Conservation (phyloP, 2,329 filamentous ascomycete species). For the Calonectria multiphialidica region DNA sequence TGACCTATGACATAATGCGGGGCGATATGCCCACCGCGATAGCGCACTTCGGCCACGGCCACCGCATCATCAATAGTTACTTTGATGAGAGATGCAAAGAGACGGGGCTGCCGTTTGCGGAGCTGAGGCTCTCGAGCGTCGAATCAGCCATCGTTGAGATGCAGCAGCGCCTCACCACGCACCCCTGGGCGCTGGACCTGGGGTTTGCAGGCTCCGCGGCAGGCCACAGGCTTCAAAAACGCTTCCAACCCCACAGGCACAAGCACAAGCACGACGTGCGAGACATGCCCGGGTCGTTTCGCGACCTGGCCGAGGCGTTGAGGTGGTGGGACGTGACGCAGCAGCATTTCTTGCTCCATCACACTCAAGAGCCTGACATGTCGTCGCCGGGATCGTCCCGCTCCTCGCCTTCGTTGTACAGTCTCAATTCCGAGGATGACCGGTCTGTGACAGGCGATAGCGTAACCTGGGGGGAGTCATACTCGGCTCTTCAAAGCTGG, state of each 20-base stretch:
- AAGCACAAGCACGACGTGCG: conserved; percentile 24
- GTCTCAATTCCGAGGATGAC: neutral
- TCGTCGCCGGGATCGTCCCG: neutral
- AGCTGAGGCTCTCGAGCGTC: conserved; percentile 25
- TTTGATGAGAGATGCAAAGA: conserved; percentile 30
- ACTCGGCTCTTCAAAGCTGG: conserved; percentile 27
- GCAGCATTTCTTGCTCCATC: conserved; percentile 29
- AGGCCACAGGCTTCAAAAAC: conserved; percentile 9
- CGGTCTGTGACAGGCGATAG: neutral
- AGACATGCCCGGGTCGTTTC: conserved; percentile 33
- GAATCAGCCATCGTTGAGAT: conserved; percentile 35
- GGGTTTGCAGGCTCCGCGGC: conserved; percentile 17
- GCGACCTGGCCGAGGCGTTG: conserved; percentile 29
- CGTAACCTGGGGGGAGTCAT: conserved; percentile 24
- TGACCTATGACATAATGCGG: conserved; percentile 37
- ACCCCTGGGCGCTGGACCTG: conserved; percentile 33
- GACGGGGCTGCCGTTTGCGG: conserved; percentile 21
- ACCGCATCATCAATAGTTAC: conserved; percentile 35
- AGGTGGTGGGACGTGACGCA: conserved; percentile 37
- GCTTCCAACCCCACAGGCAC: neutral
- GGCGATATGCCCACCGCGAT: conserved; percentile 33
- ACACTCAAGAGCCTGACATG: neutral
- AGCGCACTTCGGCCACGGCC: conserved; percentile 32
- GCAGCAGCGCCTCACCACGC: conserved; percentile 37
- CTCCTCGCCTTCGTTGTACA: neutral